Evolutionary conservation across 1,284 basidiomycete genomes (phyloP).

Genomic region (Paramarasmius palmivorus): DNA sequence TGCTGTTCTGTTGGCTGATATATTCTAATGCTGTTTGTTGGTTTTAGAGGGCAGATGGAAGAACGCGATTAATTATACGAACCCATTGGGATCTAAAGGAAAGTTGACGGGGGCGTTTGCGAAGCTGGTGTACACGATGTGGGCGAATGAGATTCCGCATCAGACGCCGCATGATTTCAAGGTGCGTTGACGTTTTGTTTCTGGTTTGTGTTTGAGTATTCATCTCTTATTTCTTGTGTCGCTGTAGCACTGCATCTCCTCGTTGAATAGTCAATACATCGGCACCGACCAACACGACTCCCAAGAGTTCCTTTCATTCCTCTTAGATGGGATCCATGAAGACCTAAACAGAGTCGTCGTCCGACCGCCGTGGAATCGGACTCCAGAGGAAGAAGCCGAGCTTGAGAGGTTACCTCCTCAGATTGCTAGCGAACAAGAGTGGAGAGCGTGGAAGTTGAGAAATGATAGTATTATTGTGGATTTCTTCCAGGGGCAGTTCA

Average conservation of each 20-base stretch:
- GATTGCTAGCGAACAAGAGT: conserved; percentile 91
- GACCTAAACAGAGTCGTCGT: conserved; percentile 89
- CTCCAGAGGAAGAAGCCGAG: conserved; percentile 86
- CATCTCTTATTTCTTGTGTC: background rate
- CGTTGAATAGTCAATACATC: conserved; percentile 85
- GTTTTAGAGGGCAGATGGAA: conserved; percentile 84
- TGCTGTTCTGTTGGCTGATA: background rate
- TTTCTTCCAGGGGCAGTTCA: conserved; percentile 97
- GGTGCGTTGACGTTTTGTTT: conserved; percentile 47
- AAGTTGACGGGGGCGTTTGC: conserved; percentile 84
- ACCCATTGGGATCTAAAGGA: conserved; percentile 90
- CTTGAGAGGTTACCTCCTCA: conserved; percentile 86
- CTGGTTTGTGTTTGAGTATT: background rate
- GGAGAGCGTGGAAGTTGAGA: conserved; percentile 87
- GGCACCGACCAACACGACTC: conserved; percentile 96
- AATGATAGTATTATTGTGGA: conserved; percentile 97
- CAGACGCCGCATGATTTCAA: conserved; percentile 86
- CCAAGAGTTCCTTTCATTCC: conserved; percentile 94
- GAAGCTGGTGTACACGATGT: conserved; percentile 82
- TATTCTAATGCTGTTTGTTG: conserved; percentile 1
- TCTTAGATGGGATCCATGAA: conserved; percentile 95
- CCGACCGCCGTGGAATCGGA: conserved; percentile 72
- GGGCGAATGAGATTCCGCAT: conserved; percentile 85
- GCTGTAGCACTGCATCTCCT: conserved; percentile 77
- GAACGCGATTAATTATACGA: conserved; percentile 84